Evolutionary conservation across 139 green algal species (phyloP), one percentile per base, ranked within the genome.

Genomic region (Trebouxia sp.): DNA sequence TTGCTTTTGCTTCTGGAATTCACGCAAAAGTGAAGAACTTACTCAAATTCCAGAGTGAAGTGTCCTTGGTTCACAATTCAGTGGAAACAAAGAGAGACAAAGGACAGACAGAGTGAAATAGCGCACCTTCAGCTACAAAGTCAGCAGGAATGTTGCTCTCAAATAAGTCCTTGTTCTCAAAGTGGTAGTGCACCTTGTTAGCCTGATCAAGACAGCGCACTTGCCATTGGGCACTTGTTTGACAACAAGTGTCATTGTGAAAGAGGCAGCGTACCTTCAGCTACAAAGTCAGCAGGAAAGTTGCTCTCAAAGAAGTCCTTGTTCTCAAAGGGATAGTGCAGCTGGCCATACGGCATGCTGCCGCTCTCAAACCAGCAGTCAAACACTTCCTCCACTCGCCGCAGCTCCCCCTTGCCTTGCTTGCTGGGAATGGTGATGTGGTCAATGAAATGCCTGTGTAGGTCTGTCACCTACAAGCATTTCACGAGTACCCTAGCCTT

Each of bases 271-370:
- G 47, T 30, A 81, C 80, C 84, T 82, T 94, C 93, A 22, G 95
- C 95, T 24, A 98, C 91, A 87, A 99, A 98, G 85, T 98, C 89
- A 26, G 93, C 95, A 0, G 96, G 96, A 85, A 99, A 99, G 85
- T 92, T 93, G 50, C 26, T 39, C 84, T 97, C 93, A 81, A 99
- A 98, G 24, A 90, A 84, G 83, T 97, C 87, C 85, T 94, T 94
- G 92, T 99, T 98, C 90, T 99, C 96, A 88, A 99, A 99, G 42
- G 97, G 97, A 85, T 99, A 99, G 89, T 99, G 97, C 86, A 94
- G 80, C 90, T 95, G 90, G 20, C 85, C 97, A 82, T 99, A 99
- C 10, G 97, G 97, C 97, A 99, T 99, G 79, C 83, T 90, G 39
- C 97, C 97, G 10, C 76, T 92, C 91, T 99, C 97, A 85, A 99